Percentiles rank a stretch among this genome's conserved stretches.
These are phyloP conservation scores for Juglanconis sp. DNA, from an alignment of 2,329 filamentous ascomycete genomes.

Conservation along the genomic window DNA sequence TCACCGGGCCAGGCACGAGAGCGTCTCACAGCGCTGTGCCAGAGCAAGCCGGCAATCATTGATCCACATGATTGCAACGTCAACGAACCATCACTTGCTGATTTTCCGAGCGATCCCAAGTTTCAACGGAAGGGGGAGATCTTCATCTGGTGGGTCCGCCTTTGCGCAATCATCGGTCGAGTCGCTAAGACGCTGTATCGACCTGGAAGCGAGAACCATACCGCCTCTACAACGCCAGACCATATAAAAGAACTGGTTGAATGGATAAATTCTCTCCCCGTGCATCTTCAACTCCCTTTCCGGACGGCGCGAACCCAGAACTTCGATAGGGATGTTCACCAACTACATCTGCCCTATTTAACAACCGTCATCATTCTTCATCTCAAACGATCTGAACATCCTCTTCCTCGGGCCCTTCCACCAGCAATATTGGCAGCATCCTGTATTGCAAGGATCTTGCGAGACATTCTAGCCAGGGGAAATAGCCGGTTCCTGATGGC, in stretches of 20 bases:
- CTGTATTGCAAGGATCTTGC: conserved; percentile 35
- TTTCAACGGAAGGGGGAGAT: conserved; percentile 34
- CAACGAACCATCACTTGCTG: conserved; percentile 32
- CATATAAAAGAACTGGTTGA: conserved; percentile 29
- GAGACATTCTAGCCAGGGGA: conserved; percentile 36
- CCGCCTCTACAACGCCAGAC: background rate
- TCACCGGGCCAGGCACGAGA: conserved; percentile 28
- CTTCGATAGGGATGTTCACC: conserved; percentile 37
- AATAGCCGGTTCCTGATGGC: conserved; percentile 38
- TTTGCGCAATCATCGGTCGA: conserved; percentile 37
- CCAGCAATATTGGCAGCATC: conserved; percentile 36
- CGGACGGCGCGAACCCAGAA: conserved; percentile 24
- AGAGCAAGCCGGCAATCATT: conserved; percentile 41
- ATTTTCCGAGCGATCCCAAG: conserved; percentile 33
- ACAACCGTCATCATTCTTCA: conserved; percentile 39
- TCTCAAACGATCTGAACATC: conserved; percentile 32
- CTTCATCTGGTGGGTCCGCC: conserved; percentile 40
- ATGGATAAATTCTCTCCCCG: conserved; percentile 34
- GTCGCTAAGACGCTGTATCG: conserved; percentile 30
- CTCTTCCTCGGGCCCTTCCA: conserved; percentile 34
- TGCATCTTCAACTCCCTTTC: conserved; percentile 32
- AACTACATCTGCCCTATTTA: conserved; percentile 39
- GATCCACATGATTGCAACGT: conserved; percentile 40
- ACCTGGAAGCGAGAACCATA: background rate
- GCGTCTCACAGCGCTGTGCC: conserved; percentile 38